Percentiles rank a stretch among this genome's conserved stretches.
These are phyloP conservation scores for Hydrangea macrophylla DNA, from an alignment of 148 eudicot species.

Conservation along the genomic window DNA sequence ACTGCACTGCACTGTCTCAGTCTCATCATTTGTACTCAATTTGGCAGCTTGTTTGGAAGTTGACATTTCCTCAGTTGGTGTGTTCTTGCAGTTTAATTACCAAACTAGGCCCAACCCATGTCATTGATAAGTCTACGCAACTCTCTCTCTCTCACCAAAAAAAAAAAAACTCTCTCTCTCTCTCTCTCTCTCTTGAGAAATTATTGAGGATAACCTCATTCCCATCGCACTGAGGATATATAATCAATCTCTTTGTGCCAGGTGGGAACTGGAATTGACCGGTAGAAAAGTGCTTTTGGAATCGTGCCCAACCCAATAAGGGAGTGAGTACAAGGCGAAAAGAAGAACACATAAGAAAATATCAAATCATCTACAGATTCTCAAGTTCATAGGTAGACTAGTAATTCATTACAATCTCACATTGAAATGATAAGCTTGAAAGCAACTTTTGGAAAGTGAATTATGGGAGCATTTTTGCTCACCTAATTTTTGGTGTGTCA, in stretches of 20 bases:
- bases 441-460: not conserved
- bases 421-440: not conserved
- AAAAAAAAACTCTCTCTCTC: not conserved
- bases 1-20: no score
- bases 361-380: not conserved
- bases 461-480: not conserved
- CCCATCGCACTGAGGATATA: not conserved
- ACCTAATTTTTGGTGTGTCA: no score
- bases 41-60: not conserved
- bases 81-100: not conserved
- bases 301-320: not conserved
- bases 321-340: not conserved
- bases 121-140: not conserved
- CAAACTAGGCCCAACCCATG: conserved; percentile 1
- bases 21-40: not conserved
- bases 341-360: not conserved
- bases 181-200: not conserved
- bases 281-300: not conserved
- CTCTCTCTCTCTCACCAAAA: not conserved
- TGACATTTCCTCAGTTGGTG: not conserved
- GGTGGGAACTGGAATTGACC: conserved; percentile 1
- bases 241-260: not conserved
- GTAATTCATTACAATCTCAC: not conserved
- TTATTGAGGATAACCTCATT: not conserved
- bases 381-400: not conserved